Conservation (phyloP, 768 basidiomycete species). For the Hemileccinum impolitum region DNA sequence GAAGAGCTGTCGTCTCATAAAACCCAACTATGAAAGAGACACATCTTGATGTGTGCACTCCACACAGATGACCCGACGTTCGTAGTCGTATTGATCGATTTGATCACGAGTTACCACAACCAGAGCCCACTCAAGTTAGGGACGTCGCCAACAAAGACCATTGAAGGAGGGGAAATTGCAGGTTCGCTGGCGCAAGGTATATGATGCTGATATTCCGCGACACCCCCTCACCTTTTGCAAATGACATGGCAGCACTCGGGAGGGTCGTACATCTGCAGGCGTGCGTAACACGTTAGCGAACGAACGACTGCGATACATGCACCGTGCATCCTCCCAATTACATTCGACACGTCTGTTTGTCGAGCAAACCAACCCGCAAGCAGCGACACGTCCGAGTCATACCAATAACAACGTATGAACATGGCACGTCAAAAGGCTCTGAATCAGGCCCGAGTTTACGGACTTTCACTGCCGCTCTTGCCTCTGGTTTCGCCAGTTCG, state of each 20-base stretch:
- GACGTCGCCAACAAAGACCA: not conserved
- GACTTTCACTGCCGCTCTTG: constrained; percentile 42
- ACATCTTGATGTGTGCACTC: constrained; percentile 40
- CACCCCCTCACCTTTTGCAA: constrained; percentile 37
- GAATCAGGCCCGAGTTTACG: not conserved
- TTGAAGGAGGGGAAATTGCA: constrained; percentile 29
- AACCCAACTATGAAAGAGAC: not conserved
- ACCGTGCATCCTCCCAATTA: constrained; percentile 35
- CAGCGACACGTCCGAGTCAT: too few relatives aligned
- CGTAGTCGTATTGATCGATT: constrained; percentile 39
- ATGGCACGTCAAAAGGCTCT: not conserved
- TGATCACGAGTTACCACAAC: constrained; percentile 33
- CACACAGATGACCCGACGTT: constrained; percentile 27
- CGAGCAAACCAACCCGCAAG: not conserved
- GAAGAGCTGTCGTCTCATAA: not conserved
- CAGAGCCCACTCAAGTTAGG: not conserved
- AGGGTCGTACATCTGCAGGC: constrained; percentile 39
- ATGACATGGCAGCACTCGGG: constrained; percentile 35
- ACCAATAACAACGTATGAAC: not conserved
- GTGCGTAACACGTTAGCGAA: not conserved
- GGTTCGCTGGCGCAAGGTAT: constrained; percentile 41
- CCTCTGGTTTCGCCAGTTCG: constrained; percentile 36
- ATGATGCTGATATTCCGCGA: constrained; percentile 44
- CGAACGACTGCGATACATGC: constrained; percentile 33
- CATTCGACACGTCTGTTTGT: constrained; percentile 43